These are phyloP conservation scores for Moricandia arvensis DNA, from an alignment of 345 rosid genomes.

Conservation along the genomic window DNA sequence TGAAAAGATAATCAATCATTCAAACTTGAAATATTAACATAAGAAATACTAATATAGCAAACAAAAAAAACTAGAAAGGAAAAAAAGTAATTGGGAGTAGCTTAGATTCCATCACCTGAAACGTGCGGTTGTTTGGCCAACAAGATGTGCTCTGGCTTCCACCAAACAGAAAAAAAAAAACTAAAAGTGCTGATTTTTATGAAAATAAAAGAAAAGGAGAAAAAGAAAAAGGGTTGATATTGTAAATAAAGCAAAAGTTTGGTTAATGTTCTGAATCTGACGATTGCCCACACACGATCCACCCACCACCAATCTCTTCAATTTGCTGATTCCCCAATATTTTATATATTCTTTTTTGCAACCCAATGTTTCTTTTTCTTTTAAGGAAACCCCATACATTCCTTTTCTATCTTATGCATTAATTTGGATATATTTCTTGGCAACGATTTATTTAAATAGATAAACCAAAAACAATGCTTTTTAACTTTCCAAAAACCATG, in stretches of 20 bases:
- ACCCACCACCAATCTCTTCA: constrained; percentile 28
- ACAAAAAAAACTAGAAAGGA: background rate
- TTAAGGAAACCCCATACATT: constrained; percentile 21
- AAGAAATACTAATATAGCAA: background rate
- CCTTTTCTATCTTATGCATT: background rate
- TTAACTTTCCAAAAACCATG: too few species aligned
- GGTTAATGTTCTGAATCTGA: background rate
- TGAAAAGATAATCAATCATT: background rate
- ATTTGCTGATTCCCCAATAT: constrained; percentile 21
- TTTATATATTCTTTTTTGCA: constrained; percentile 8
- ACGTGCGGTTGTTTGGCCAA: constrained; percentile 34
- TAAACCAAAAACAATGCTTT: background rate
- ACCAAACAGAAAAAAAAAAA: background rate
- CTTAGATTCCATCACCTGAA: constrained; percentile 31
- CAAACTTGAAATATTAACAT: background rate
- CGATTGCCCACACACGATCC: constrained; percentile 15
- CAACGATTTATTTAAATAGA: background rate
- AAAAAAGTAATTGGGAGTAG: background rate
- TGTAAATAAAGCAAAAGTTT: constrained; percentile 28
- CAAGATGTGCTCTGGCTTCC: constrained; percentile 35
- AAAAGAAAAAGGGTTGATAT: constrained; percentile 14
- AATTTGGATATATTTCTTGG: constrained; percentile 1
- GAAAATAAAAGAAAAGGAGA: background rate
- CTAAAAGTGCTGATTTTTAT: background rate
- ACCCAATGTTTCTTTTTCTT: constrained; percentile 26